Evolutionary conservation across 1,139 yeast species (phyloP).

Genomic region (Saccharomyces hybrid): DNA sequence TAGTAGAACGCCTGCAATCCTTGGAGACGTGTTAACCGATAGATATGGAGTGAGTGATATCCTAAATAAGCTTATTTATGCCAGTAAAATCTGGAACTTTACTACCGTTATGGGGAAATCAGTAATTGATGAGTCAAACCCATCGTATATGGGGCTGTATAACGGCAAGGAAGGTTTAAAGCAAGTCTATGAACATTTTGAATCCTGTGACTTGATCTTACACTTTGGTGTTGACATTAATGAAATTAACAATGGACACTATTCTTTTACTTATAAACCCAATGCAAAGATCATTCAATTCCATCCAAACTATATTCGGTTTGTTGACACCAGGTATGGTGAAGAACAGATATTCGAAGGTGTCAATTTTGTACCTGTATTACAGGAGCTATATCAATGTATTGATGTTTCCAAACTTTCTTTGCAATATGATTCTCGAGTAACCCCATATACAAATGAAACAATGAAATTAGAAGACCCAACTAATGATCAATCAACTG

Average conservation of each 20-base stretch:
- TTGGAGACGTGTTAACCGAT: conserved; percentile 59
- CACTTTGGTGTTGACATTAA: conserved; percentile 46
- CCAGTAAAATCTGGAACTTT: conserved; percentile 32
- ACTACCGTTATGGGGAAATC: conserved; percentile 32
- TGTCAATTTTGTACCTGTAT: conserved; percentile 42
- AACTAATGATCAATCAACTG: conserved; percentile 8
- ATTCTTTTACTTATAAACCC: conserved; percentile 26
- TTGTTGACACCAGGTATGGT: conserved; percentile 24
- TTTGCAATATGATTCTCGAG: conserved; percentile 13
- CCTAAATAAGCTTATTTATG: conserved; percentile 41
- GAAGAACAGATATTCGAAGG: conserved; percentile 26
- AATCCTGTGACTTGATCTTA: conserved; percentile 40
- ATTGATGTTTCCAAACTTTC: conserved; percentile 32
- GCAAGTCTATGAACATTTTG: conserved; percentile 17
- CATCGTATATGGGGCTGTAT: conserved; percentile 58
- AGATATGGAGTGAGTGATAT: conserved; percentile 39
- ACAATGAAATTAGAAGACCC: conserved; percentile 23
- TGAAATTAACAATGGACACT: conserved; percentile 51
- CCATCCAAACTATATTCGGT: conserved; percentile 39
- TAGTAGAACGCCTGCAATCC: conserved; percentile 50
- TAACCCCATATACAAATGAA: conserved; percentile 2
- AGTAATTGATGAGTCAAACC: conserved; percentile 50
- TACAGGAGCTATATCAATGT: conserved; percentile 35
- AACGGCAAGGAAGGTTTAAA: conserved; percentile 20
- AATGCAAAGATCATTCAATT: conserved; percentile 29